phyloP scores from a whole-genome alignment of 495 filamentous ascomycete species.

The Neurospora tetraspora region DNA sequence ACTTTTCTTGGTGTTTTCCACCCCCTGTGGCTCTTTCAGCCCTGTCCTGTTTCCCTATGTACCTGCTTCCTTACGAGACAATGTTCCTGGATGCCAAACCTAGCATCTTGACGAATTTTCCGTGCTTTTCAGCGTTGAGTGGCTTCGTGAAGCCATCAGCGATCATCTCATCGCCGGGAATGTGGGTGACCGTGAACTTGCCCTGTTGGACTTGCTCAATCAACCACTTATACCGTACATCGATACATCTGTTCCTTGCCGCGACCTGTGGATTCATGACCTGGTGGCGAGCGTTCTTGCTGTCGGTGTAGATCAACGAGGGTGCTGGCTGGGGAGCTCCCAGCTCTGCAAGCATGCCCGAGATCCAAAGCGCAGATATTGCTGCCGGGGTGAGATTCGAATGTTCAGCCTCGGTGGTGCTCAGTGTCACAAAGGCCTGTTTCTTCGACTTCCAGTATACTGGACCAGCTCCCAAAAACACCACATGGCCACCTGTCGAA shows the following conservation, averaged over 20 bases:
- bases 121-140: neutral
- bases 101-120: conserved; percentile 2
- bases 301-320: conserved; percentile 3
- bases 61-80: too few species aligned
- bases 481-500: too few species aligned
- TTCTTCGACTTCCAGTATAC: too few species aligned
- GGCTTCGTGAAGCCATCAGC: conserved; percentile 6
- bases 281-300: neutral
- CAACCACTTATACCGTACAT: conserved; percentile 6
- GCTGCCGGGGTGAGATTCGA: too few species aligned
- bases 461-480: too few species aligned
- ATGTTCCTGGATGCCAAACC: neutral
- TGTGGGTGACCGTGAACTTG: neutral
- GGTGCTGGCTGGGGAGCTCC: neutral
- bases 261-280: neutral
- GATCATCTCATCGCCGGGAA: conserved; percentile 3
- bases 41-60: too few species aligned
- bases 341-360: too few species aligned
- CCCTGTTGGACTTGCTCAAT: conserved; percentile 2
- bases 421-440: too few species aligned
- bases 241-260: conserved; percentile 1
- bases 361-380: too few species aligned
- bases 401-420: too few species aligned
- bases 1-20: too few species aligned
- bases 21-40: too few species aligned